Evolutionary conservation across 2,329 filamentous ascomycete genomes (phyloP), one percentile per base, ranked within the genome.

Genomic region (Ilyonectria destructans): DNA sequence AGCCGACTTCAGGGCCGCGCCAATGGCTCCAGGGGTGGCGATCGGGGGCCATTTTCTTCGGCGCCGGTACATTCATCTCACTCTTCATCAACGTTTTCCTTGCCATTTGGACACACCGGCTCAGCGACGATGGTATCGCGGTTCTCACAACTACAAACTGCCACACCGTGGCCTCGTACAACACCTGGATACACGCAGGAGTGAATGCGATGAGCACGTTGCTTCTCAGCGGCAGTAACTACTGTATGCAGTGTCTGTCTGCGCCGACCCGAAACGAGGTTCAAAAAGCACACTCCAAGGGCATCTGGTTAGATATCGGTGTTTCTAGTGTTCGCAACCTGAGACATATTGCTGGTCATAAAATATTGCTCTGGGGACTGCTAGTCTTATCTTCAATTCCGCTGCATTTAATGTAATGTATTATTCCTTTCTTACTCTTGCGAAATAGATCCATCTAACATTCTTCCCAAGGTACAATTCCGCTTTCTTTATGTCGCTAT

Each of bases 231-330:
- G 57, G 57, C 3, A 80, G 76, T 26, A 82, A 81, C 67, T 81
- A 79, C 46, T 79, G 75, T 45, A 80, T 80, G 75, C 80, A 81
- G 48, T 65, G 76, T 0, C 71, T 78, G 13, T 73, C 73, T 3
- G 77, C 79, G 1, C 80, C 79, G 3, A 80, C 79, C 1, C 67
- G 80, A 4, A 43, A 48, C 0, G 72, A 80, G 13, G 54, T 82
- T 3, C 71, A 81, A 23, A 35, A 49, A 3, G 70, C 70, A 3
- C 68, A 74, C 31, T 19, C 45, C 2, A 48, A 29, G 7, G 46
- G 55, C 13, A 37, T 19, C 4, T 69, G 63, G 65, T 60, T 74
- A 13, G 68, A 72, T 26, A 68, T 71, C 21, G 71, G 71, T 1
- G 48, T 74, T 2, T 62, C 59, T 2, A 69, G 62, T 13, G 23